Conservation (phyloP, 2,329 filamentous ascomycete genomes). For the Zalaria obscura region DNA sequence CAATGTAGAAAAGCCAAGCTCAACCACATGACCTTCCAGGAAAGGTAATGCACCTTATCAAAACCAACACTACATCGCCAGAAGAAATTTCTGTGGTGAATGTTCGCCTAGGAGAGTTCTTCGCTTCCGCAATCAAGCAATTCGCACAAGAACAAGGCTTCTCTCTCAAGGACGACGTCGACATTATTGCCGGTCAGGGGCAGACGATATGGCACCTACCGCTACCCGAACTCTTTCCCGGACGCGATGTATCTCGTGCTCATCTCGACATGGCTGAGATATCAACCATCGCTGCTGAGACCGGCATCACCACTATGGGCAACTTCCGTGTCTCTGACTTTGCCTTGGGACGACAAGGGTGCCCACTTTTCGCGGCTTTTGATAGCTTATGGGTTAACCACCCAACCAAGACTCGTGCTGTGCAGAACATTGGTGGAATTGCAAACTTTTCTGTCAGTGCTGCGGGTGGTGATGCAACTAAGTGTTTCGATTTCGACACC, state of each 20-base stretch:
- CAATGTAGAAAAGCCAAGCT: no score
- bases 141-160: constrained; percentile 8
- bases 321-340: constrained; percentile 13
- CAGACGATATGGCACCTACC: constrained; percentile 14
- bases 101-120: constrained; percentile 11
- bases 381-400: constrained; percentile 8
- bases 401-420: constrained; percentile 11
- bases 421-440: constrained; percentile 13
- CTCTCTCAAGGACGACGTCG: constrained; percentile 10
- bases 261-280: constrained; percentile 10
- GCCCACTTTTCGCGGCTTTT: constrained; percentile 11
- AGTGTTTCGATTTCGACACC: constrained; percentile 9
- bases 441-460: constrained; percentile 14
- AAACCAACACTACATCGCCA: constrained; percentile 11
- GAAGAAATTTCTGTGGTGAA: constrained; percentile 14
- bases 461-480: constrained; percentile 5
- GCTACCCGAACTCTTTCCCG: constrained; percentile 9
- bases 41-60: constrained; percentile 11
- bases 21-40: no score
- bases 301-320: constrained; percentile 10
- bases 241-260: constrained; percentile 10
- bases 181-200: constrained; percentile 13
- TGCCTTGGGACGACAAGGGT: constrained; percentile 12
- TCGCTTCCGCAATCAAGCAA: constrained; percentile 9
- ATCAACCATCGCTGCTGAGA: constrained; percentile 12